phyloP scores from a whole-genome alignment of 202 grass and related monocot genomes.

The Digitaria exilis region DNA sequence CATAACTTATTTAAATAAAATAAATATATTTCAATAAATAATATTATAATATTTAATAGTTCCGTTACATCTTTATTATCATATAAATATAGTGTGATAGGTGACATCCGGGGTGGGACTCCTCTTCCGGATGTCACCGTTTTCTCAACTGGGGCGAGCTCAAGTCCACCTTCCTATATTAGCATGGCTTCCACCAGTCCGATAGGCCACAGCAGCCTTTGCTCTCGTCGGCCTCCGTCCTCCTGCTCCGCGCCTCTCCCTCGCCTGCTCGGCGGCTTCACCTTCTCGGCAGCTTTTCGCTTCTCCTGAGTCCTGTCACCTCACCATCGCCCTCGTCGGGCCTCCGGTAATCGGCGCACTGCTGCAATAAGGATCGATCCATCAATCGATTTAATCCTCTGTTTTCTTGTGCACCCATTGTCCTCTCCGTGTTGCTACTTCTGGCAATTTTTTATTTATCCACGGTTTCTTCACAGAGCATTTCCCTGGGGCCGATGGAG shows the following conservation, averaged over 20 bases:
- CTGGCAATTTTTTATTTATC: not conserved
- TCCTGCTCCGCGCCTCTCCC: not conserved
- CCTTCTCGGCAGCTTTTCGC: not conserved
- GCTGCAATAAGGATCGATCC: not conserved
- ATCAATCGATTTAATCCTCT: not conserved
- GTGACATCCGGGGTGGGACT: no score
- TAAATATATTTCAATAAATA: no score
- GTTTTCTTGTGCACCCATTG: not conserved
- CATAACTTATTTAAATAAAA: no score
- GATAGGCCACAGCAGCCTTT: not conserved
- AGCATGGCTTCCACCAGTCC: not conserved
- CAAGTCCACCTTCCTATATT: not conserved
- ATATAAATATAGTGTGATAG: no score
- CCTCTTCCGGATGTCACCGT: not conserved
- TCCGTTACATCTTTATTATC: no score
- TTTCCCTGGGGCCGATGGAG: slow-evolving; percentile 5
- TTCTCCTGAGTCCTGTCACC: no score
- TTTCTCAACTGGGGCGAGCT: not conserved
- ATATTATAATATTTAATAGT: no score
- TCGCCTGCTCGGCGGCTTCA: not conserved
- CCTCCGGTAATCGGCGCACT: not conserved
- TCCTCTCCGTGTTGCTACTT: not conserved
- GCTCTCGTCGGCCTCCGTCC: not conserved
- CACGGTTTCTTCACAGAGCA: not conserved
- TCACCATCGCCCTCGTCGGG: not conserved